Percentiles rank a stretch among this genome's conserved stretches.
phyloP scores from a whole-genome alignment of 2,329 filamentous ascomycete genomes.

The Fusarium brachygibbosum region DNA sequence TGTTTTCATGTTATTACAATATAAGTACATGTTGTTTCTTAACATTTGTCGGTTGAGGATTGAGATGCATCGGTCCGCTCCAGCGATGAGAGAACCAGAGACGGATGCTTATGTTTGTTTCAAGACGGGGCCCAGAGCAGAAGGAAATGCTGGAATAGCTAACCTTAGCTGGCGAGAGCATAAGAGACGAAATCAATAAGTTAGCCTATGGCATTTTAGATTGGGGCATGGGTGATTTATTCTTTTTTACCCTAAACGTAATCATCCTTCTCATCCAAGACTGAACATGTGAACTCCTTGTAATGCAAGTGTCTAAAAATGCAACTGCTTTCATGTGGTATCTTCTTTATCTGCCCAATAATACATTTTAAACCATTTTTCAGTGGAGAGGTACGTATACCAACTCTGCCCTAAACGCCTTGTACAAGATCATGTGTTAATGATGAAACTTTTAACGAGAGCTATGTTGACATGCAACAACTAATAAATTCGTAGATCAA shows the following conservation, averaged over 20 bases:
- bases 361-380: constrained; percentile 30
- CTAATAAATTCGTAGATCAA: constrained; percentile 61
- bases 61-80: not conserved
- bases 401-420: constrained; percentile 41
- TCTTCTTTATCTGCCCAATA: constrained; percentile 34
- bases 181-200: not conserved
- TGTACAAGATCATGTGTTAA: constrained; percentile 26
- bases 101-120: not conserved
- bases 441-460: not conserved
- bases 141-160: not conserved
- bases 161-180: not conserved
- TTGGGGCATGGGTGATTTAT: not conserved
- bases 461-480: constrained; percentile 11
- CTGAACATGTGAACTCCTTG: constrained; percentile 7
- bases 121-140: too few relatives aligned
- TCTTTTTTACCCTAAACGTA: not conserved
- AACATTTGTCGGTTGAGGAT: not conserved
- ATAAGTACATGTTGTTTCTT: too few relatives aligned
- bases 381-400: constrained; percentile 14
- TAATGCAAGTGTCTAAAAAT: constrained; percentile 20
- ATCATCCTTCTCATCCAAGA: constrained; percentile 1
- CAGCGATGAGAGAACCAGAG: not conserved
- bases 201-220: not conserved
- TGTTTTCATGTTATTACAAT: too few relatives aligned
- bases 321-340: constrained; percentile 42